phyloP scores from a whole-genome alignment of 129 eudicot species.

The Smallanthus sonchifolius region DNA sequence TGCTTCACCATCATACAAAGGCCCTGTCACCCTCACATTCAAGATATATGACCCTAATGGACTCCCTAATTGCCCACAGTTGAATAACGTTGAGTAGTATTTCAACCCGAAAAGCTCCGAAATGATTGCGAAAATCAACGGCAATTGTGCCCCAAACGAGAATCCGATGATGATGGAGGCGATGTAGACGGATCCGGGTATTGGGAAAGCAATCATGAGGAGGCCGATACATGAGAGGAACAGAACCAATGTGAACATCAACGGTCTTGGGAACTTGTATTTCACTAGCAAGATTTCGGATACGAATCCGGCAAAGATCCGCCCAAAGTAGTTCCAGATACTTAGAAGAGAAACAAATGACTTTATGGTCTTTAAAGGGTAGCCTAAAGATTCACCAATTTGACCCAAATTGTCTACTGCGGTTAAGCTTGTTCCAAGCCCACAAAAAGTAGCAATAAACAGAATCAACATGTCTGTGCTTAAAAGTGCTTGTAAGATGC shows the following conservation, averaged over 20 bases:
- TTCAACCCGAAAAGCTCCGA: slow-evolving; percentile 61
- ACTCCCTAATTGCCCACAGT: slow-evolving; percentile 52
- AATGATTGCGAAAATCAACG: slow-evolving; percentile 41
- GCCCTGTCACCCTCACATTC: slow-evolving; percentile 46
- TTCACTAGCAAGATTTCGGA: slow-evolving; percentile 54
- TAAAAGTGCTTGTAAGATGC: slow-evolving; percentile 63
- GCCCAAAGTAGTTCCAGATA: slow-evolving; percentile 79
- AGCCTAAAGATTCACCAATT: slow-evolving; percentile 73
- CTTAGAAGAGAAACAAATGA: slow-evolving; percentile 77
- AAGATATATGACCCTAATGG: slow-evolving; percentile 51
- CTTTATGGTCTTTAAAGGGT: slow-evolving; percentile 50
- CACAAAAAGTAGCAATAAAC: slow-evolving; percentile 58
- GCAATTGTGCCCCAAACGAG: slow-evolving; percentile 75
- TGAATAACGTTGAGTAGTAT: slow-evolving; percentile 51
- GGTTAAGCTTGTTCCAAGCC: slow-evolving; percentile 69
- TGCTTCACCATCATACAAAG: slow-evolving; percentile 51
- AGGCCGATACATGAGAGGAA: slow-evolving; percentile 66
- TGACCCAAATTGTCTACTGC: slow-evolving; percentile 88
- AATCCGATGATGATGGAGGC: slow-evolving; percentile 71
- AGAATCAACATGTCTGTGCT: slow-evolving; percentile 72
- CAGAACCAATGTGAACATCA: slow-evolving; percentile 60
- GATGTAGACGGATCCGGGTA: slow-evolving; percentile 59
- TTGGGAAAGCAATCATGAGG: slow-evolving; percentile 66
- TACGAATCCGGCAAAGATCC: slow-evolving; percentile 62
- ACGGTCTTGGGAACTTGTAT: slow-evolving; percentile 75